Percentiles rank a stretch among this genome's conserved stretches.
These are phyloP conservation scores for Lycium ferocissimum DNA, from an alignment of 257 asterid species.

Conservation along the genomic window DNA sequence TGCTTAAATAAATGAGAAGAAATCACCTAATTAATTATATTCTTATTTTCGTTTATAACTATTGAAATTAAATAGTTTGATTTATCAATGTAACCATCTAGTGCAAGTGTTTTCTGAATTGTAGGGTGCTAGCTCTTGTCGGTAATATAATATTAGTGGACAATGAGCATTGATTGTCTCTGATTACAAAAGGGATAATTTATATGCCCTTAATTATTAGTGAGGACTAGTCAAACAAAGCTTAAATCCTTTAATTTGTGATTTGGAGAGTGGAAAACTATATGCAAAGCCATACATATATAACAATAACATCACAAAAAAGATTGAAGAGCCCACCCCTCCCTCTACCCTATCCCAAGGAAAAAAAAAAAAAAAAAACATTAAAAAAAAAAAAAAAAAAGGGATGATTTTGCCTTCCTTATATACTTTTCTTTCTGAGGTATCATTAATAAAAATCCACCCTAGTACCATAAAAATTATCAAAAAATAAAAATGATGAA, in stretches of 20 bases:
- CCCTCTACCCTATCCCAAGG: not conserved
- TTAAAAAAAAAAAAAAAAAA: too few species aligned
- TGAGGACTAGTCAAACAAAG: slow-evolving; percentile 16
- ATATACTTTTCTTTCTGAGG: not conserved
- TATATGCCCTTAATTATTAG: slow-evolving; percentile 18
- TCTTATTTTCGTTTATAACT: too few species aligned
- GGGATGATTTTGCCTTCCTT: too few species aligned
- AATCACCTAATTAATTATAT: too few species aligned
- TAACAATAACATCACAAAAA: not conserved
- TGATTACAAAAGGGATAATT: not conserved
- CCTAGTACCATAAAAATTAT: too few species aligned
- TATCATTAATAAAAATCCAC: not conserved
- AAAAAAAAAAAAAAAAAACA: too few species aligned
- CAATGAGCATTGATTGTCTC: not conserved
- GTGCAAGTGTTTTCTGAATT: not conserved
- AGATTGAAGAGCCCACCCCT: not conserved
- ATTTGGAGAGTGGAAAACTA: slow-evolving; percentile 17
- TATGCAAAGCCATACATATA: not conserved
- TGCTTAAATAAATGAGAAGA: too few species aligned
- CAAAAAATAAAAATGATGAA: not conserved
- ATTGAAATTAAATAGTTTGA: too few species aligned
- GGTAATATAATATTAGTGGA: not conserved
- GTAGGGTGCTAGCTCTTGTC: not conserved
- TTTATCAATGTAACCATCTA: not conserved
- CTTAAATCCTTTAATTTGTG: not conserved